phyloP scores from a whole-genome alignment of 129 eudicot genomes.

The Artemisia argyi region DNA sequence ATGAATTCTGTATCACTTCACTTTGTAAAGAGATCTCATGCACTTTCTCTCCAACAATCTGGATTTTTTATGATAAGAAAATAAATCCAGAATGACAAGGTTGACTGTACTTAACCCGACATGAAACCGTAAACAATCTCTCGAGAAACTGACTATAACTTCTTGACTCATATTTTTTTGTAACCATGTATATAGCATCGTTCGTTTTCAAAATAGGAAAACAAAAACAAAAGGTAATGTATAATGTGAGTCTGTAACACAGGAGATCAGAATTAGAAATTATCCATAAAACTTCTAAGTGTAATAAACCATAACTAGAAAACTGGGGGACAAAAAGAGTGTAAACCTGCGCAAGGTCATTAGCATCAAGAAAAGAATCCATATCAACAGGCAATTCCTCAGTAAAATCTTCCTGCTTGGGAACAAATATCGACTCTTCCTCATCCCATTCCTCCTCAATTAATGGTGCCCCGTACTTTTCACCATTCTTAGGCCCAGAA shows the following conservation, averaged over 20 bases:
- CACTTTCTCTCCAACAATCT: neutral
- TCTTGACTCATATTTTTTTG: neutral
- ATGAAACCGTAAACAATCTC: conserved; percentile 9
- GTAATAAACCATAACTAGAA: neutral
- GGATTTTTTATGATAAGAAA: neutral
- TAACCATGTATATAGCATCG: neutral
- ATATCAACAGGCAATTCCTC: conserved; percentile 48
- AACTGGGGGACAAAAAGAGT: conserved; percentile 4
- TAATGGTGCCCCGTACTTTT: neutral
- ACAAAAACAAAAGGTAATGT: neutral
- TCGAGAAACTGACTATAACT: neutral
- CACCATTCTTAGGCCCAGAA: conserved; percentile 1
- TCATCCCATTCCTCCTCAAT: conserved; percentile 59
- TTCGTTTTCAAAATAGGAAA: no score
- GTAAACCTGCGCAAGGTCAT: conserved; percentile 81
- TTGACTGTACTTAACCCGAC: neutral
- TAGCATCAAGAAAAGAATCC: conserved; percentile 60
- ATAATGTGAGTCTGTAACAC: neutral
- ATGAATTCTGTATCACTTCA: neutral
- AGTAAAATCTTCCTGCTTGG: conserved; percentile 32
- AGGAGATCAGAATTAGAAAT: neutral
- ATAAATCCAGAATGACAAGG: neutral
- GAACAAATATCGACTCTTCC: conserved; percentile 41
- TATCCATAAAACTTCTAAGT: neutral
- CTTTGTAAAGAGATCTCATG: neutral